Base-by-base conservation (phyloP, 2,329 filamentous ascomycete species). In the Ascochyta viciae-villosae region DNA sequence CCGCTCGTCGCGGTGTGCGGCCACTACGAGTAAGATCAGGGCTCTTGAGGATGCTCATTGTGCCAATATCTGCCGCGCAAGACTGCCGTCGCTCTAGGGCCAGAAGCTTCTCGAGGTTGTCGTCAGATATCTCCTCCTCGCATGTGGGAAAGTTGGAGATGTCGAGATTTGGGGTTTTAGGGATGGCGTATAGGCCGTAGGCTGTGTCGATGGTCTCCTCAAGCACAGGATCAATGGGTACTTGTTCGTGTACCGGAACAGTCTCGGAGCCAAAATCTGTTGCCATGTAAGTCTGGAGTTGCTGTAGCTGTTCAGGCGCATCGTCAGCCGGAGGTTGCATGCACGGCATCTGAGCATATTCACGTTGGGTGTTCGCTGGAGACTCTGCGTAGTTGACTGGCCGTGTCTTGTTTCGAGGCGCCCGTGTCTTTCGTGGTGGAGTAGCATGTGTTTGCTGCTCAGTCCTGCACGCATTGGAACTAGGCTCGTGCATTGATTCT, bases 301-400 rank as follows among this genome's bases (percentile, higher is more conserved):
- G 46, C 15, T 41, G 47, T 9, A 50, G 42, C 15, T 52, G 34
- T 27, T 50, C 47, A 6, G 29, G 22, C 10, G 24, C 37, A 27
- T 40, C 39, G n/a, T n/a, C 29, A 24, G 34, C n/a, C 9, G 31
- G 41, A 8, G 35, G 16, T 10, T 33, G 47, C 23, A n/a, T 24
- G 29, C 39, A 50, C 3, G 29, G 22, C 24, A 39, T 38, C 23
- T 52, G 33, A 10, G 45, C 4, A 35, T 43, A 16, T 1, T 53
- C 33, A 13, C 31, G n/a, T 23, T 39, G 42, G 1, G 15, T 12
- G n/a, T 47, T 31, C 13, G 41, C 12, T 3, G 46, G 41, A 31
- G 41, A 46, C n/a, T 60, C 48, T 6, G 49, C 37, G 31, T 65
- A 64, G 46, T 66, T 51, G 27, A 63, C 24, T 24, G 55, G 61